Evolutionary conservation across 2,329 filamentous ascomycete genomes (phyloP).

Genomic region (Penicillium olsonii): DNA sequence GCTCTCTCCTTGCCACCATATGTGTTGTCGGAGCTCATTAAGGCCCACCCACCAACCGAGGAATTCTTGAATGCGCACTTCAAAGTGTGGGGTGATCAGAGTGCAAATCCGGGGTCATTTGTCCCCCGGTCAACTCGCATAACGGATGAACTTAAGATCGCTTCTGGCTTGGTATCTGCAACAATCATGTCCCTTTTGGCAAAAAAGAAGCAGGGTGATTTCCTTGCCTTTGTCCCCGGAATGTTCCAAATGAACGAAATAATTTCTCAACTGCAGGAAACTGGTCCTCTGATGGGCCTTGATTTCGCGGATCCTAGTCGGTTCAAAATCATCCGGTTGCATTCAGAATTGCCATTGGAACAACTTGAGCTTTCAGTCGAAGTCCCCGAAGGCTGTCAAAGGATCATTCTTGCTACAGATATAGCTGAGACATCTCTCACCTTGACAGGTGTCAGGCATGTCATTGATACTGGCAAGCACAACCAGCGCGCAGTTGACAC

Average conservation of each 20-base stretch:
- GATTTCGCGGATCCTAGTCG: constrained; percentile 43
- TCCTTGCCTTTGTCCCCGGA: constrained; percentile 54
- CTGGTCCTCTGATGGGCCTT: constrained; percentile 32
- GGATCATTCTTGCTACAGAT: constrained; percentile 54
- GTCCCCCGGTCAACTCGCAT: not conserved
- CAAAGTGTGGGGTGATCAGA: not conserved
- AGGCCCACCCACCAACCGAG: constrained; percentile 9
- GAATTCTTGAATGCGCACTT: constrained; percentile 13
- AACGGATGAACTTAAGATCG: constrained; percentile 22
- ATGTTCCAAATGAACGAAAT: constrained; percentile 41
- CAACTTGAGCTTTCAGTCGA: constrained; percentile 46
- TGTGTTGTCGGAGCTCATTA: constrained; percentile 14
- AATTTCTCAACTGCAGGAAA: constrained; percentile 30
- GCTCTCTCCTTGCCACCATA: constrained; percentile 21
- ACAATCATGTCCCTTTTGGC: constrained; percentile 50
- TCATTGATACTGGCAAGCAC: constrained; percentile 52
- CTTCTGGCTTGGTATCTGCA: constrained; percentile 45
- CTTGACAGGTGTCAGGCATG: constrained; percentile 53
- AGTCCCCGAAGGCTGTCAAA: constrained; percentile 45
- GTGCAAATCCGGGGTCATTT: constrained; percentile 10
- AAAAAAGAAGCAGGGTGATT: constrained; percentile 46
- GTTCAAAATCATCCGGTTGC: constrained; percentile 50
- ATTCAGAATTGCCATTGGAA: constrained; percentile 48
- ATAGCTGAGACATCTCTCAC: constrained; percentile 56
- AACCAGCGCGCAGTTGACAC: constrained; percentile 45